Conservation (phyloP, 2,329 filamentous ascomycete species). For the Macrophomina tecta region DNA sequence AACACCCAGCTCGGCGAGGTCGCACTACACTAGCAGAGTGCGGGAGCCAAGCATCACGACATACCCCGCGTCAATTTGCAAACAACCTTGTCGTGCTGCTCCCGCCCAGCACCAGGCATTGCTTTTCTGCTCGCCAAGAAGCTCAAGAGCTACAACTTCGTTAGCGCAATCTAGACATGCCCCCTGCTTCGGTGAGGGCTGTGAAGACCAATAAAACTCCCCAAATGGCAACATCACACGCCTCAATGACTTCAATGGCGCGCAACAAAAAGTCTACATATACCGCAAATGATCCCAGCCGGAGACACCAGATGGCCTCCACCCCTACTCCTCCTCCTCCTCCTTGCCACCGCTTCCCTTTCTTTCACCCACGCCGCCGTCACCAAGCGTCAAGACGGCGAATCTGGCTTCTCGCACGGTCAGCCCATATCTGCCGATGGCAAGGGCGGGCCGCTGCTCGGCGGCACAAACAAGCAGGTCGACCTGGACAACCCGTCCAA, state of each 20-base stretch:
- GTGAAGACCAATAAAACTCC: not conserved
- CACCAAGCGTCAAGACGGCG: not conserved
- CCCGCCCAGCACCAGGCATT: not conserved
- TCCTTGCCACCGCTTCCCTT: not conserved
- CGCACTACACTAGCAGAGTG: not conserved
- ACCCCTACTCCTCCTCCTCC: not conserved
- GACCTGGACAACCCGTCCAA: conserved; percentile 70
- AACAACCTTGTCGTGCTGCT: not conserved
- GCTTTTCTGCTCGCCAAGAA: not conserved
- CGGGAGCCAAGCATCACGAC: conserved; percentile 14
- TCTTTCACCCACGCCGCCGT: not conserved
- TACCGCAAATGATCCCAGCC: not conserved
- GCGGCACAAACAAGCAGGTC: conserved; percentile 67
- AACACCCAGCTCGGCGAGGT: not conserved
- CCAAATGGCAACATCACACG: not conserved
- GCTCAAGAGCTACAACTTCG: not conserved
- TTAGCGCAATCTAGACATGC: not conserved
- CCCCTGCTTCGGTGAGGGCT: not conserved
- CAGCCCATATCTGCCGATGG: conserved; percentile 63
- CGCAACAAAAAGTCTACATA: not conserved
- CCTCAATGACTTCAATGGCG: not conserved
- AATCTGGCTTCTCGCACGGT: conserved; percentile 53
- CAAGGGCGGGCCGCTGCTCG: conserved; percentile 64
- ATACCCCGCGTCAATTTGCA: not conserved
- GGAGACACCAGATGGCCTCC: not conserved